Evolutionary conservation across 2,329 filamentous ascomycete species (phyloP).

Genomic region (Furcasterigmium furcatum): DNA sequence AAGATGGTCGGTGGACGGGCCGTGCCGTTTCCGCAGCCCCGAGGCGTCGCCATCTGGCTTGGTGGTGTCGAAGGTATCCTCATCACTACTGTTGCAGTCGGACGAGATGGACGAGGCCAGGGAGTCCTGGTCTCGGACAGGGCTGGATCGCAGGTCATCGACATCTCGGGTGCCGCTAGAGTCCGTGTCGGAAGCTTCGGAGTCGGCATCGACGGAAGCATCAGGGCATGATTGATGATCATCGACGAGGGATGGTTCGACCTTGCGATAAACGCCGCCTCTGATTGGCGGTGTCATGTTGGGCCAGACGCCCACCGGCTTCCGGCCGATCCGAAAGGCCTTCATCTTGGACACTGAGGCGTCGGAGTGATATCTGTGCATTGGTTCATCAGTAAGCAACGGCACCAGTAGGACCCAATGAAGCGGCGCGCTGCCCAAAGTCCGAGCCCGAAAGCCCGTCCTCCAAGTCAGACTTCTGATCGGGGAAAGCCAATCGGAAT

Average conservation of each 20-base stretch:
- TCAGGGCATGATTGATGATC: conserved; percentile 2
- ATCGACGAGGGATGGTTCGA: not conserved
- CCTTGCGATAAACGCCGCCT: conserved; percentile 36
- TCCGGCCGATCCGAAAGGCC: conserved; percentile 57
- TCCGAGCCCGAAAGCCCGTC: too few species aligned
- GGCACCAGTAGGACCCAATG: too few species aligned
- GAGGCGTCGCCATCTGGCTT: conserved; percentile 6
- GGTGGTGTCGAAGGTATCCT: conserved; percentile 1
- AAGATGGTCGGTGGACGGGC: not conserved
- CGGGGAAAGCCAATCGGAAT: too few species aligned
- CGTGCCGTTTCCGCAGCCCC: conserved; percentile 2
- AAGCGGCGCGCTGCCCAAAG: too few species aligned
- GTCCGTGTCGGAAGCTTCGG: conserved; percentile 9
- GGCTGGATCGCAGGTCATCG: conserved; percentile 1
- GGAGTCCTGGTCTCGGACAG: conserved; percentile 4
- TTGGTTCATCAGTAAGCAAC: conserved; percentile 2
- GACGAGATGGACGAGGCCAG: conserved; percentile 8
- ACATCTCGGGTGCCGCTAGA: not conserved
- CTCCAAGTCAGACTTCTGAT: too few species aligned
- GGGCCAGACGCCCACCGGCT: conserved; percentile 49
- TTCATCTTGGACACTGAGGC: conserved; percentile 54
- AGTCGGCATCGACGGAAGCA: conserved; percentile 8
- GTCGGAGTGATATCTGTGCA: conserved; percentile 52
- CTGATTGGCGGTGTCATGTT: conserved; percentile 59
- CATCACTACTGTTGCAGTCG: conserved; percentile 5